Percentiles rank a stretch among this genome's conserved stretches.
phyloP scores from a whole-genome alignment of 768 basidiomycete species.

The Nidularia pulvinata region DNA sequence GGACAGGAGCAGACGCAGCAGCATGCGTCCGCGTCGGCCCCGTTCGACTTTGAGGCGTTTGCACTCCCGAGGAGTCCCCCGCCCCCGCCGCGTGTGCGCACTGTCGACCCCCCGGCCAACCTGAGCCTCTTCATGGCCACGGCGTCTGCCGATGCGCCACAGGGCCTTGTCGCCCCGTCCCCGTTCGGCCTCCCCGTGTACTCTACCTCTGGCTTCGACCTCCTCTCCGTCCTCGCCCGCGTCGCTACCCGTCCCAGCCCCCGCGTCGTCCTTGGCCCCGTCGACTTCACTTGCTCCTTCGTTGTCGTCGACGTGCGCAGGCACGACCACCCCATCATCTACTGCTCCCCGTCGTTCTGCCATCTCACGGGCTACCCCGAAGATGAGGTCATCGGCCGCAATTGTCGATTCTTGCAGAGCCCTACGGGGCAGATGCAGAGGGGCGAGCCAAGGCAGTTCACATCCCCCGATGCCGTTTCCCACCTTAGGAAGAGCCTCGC shows the following conservation, averaged over 20 bases:
- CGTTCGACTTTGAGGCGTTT: conserved; percentile 19
- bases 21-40: conserved; percentile 12
- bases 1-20: conserved; percentile 4
- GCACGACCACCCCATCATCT: conserved; percentile 86
- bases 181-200: conserved; percentile 63
- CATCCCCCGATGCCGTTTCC: conserved; percentile 60
- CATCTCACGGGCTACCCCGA: conserved; percentile 74
- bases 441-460: conserved; percentile 49
- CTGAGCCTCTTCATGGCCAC: not conserved
- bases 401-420: conserved; percentile 90
- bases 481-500: conserved; percentile 65
- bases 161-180: conserved; percentile 16
- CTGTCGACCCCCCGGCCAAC: not conserved
- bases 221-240: conserved; percentile 78
- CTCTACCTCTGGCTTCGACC: conserved; percentile 89
- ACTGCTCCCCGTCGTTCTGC: conserved; percentile 86
- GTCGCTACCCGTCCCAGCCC: conserved; percentile 77
- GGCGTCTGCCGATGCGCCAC: not conserved
- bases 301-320: conserved; percentile 84
- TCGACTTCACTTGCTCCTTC: conserved; percentile 93
- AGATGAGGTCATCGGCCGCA: conserved; percentile 80
- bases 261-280: conserved; percentile 79
- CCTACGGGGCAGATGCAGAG: conserved; percentile 49
- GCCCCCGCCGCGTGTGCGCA: conserved; percentile 4
- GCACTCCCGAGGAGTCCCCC: not conserved